Evolutionary conservation across 805 yeast species (phyloP).

Genomic region (Metschnikowia lunata): DNA sequence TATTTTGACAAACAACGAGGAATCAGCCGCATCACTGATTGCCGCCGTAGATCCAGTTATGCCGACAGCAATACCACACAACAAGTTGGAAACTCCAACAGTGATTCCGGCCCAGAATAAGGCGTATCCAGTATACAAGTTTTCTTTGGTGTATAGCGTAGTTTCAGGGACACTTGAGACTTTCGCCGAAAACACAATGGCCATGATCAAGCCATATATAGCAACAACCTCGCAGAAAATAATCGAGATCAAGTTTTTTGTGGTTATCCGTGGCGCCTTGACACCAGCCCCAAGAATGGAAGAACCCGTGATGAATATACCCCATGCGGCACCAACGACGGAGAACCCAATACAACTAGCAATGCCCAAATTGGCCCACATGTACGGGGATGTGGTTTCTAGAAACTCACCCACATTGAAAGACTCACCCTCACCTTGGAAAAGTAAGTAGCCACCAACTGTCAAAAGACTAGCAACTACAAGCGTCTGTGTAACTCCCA

Average conservation of each 20-base stretch:
- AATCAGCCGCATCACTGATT: conserved; percentile 94
- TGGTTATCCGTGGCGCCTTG: conserved; percentile 93
- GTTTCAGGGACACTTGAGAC: conserved; percentile 61
- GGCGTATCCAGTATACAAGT: conserved; percentile 91
- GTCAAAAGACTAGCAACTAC: conserved; percentile 31
- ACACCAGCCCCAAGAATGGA: conserved; percentile 97
- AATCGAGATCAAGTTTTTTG: conserved; percentile 92
- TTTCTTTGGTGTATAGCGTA: conserved; percentile 70
- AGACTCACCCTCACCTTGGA: conserved; percentile 88
- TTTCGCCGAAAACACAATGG: conserved; percentile 93
- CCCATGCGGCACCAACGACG: conserved; percentile 99
- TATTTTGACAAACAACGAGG: conserved; percentile 90
- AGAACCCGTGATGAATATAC: conserved; percentile 92
- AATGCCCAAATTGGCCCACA: conserved; percentile 95
- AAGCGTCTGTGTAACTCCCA: conserved; percentile 23
- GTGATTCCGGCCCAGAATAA: conserved; percentile 98
- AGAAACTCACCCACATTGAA: conserved; percentile 90
- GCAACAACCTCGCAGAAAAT: conserved; percentile 99
- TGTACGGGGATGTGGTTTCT: conserved; percentile 82
- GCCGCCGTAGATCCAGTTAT: conserved; percentile 99
- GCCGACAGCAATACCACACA: conserved; percentile 97
- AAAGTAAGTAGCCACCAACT: conserved; percentile 59
- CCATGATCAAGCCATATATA: conserved; percentile 94
- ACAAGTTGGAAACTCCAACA: conserved; percentile 87
- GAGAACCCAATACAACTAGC: conserved; percentile 88